Evolutionary conservation across 139 green algal genomes (phyloP), one percentile per base, ranked within the genome.

Genomic region (Chlamydomonas schloesseri): DNA sequence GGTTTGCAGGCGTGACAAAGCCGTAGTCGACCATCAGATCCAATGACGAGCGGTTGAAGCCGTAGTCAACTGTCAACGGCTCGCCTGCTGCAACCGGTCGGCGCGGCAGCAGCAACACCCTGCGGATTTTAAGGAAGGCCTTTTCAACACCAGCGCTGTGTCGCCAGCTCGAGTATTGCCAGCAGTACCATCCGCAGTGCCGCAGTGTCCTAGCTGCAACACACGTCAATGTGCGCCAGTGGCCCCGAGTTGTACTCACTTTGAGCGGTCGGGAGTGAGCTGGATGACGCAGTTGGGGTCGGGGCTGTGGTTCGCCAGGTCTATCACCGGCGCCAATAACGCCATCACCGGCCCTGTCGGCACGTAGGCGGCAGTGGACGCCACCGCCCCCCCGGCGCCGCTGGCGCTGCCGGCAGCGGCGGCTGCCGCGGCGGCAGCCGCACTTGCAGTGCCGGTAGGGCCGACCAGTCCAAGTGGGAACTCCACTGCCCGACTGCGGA

Each of bases 31-130:
- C 65, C 79, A 85, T 85, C n/a, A 85, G 67, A 23, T 85, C 79
- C 67, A 85, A 23, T 23, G 65, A 77, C 21, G 79, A 85, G 21
- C 79, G 79, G 46, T 55, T 57, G 31, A 31, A 76, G 23, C 79
- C 79, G 46, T 85, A 85, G 79, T 85, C 79, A 76, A 85, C 67
- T 31, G 79, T 85, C 79, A 85, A 76, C 64, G 79, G 79, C 50
- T 85, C 79, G 24, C 79, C 79, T 33, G 79, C 65, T 0, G 21
- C 11, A 0, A 85, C 21, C 36, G 79, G 65, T 21, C 79, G 67
- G 8, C 65, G 67, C 10, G 79, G 79, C 46, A 85, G 33, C 9
- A 85, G 46, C n/a, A 85, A 67, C 20, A 85, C 79, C 79, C 79
- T 85, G 47, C 11, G 17, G 20, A 15, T 6, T 5, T 9, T 13